Percentiles rank a stretch among this genome's conserved stretches.
phyloP scores from a whole-genome alignment of 768 basidiomycete species.

The Pholiota molesta region DNA sequence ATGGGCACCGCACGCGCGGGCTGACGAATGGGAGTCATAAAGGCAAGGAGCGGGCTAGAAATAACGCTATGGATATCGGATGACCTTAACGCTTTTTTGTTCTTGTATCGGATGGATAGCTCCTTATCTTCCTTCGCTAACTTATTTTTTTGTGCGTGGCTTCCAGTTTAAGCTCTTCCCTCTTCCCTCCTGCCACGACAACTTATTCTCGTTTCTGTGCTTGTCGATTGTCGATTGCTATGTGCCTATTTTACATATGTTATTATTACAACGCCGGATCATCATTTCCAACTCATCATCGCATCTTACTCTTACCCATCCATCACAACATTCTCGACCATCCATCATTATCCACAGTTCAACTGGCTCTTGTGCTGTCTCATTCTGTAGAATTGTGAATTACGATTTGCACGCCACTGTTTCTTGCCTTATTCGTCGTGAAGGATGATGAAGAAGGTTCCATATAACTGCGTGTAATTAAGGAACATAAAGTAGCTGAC shows the following conservation, averaged over 20 bases:
- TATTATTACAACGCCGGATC: conserved; percentile 8
- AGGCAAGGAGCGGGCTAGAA: conserved; percentile 52
- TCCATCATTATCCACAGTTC: neutral
- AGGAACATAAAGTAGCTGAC: neutral
- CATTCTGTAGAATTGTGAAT: neutral
- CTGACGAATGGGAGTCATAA: conserved; percentile 36
- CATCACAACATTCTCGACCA: neutral
- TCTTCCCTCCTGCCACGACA: neutral
- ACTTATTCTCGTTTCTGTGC: neutral
- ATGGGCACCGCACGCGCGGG: conserved; percentile 24
- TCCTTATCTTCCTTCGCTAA: conserved; percentile 12
- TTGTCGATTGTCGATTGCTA: neutral
- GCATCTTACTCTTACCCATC: neutral
- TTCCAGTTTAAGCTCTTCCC: neutral
- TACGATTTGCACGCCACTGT: neutral
- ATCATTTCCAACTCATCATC: conserved; percentile 3
- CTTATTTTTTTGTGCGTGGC: conserved; percentile 6
- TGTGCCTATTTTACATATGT: conserved; percentile 5
- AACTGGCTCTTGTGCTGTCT: neutral
- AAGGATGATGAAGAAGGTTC: too few species aligned
- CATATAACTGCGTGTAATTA: too few species aligned
- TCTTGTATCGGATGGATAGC: conserved; percentile 6
- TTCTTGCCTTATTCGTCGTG: neutral
- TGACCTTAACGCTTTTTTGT: conserved; percentile 35
- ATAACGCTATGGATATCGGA: conserved; percentile 73